These are phyloP conservation scores for Vigna radiata DNA, from an alignment of 306 rosid species.

Conservation along the genomic window DNA sequence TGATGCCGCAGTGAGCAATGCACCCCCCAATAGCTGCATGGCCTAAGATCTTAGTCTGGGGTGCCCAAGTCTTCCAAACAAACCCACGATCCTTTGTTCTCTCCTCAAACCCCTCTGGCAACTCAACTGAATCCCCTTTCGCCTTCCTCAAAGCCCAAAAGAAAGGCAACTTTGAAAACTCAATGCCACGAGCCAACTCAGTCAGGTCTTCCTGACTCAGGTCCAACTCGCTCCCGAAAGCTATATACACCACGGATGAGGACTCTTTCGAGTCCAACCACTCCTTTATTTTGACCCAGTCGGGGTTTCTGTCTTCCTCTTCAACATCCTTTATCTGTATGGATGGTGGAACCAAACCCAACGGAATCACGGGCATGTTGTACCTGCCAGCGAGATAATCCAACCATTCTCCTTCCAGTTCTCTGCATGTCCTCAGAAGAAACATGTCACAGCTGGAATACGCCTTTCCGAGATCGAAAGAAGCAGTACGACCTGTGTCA, in stretches of 20 bases:
- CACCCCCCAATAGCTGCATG: conserved; percentile 52
- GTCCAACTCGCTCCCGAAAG: conserved; percentile 22
- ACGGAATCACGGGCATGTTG: not conserved
- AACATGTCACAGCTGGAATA: conserved; percentile 8
- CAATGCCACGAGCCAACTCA: conserved; percentile 52
- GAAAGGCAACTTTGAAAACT: conserved; percentile 42
- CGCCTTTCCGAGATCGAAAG: not conserved
- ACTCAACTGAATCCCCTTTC: conserved; percentile 20
- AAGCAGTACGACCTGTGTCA: not conserved
- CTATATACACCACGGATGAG: conserved; percentile 57
- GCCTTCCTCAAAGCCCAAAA: not conserved
- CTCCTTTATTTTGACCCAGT: conserved; percentile 38
- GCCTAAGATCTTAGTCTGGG: conserved; percentile 24
- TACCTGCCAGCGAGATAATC: not conserved
- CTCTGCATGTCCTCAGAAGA: conserved; percentile 5
- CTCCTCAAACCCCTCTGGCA: conserved; percentile 65
- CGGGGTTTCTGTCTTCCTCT: conserved; percentile 23
- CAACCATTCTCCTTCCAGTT: conserved; percentile 11
- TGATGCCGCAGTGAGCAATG: not conserved
- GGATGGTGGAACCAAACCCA: not conserved
- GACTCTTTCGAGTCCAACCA: conserved; percentile 41
- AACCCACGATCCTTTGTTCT: conserved; percentile 54
- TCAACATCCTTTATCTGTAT: not conserved
- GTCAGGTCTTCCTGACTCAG: conserved; percentile 52
- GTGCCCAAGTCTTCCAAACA: conserved; percentile 48